Base-by-base conservation (phyloP, 2,329 filamentous ascomycete genomes). In the Cladosporium sphaerospermum region DNA sequence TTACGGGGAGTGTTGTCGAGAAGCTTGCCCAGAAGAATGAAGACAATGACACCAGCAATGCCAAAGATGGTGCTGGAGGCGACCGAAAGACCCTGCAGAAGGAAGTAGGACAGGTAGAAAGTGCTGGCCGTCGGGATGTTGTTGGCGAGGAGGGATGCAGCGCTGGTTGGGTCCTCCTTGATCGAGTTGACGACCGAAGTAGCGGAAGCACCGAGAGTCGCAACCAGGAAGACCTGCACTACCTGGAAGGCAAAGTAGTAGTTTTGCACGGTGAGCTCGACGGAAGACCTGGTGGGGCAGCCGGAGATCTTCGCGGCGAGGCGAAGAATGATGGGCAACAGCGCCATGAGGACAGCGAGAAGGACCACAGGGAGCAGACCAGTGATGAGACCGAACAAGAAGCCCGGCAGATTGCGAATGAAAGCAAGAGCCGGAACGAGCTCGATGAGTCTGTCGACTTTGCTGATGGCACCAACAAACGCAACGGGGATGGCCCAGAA, bases 71-170 rank as follows among this genome's bases (percentile, higher is more conserved):
- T 80, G 44, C 84, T 81, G 0, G 88, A 80, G 3, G 89, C 86
- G 56, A 92, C 83, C 1, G 85, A 85, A 54, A 97, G 71, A 33
- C 92, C 95, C 70, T 97, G 93, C 2, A 99, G 81, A 32, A 97
- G 82, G 60, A 99, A 95, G 73, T 97, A 99, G 0, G 86, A 89
- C 16, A 97, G 85, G 70, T 96, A 99, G 67, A 97, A 95, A 72
- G 95, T 97, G 56, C 90, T 91, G 0, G 89, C 84, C 53, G 81
- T 84, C 14, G 93, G 93, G 5, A 99, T 58, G 19, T 63, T 59
- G 9, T 60, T 57, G 9, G 69, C 67, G 19, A 71, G 56, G 9
- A 69, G 51, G 9, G 45, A 57, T 1, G 66, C 57, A 3, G 62
- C 62, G 8, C 54, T 58, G 10, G 54, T 41, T 10, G 68, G 76